Base-by-base conservation (phyloP, 2,329 filamentous ascomycete genomes). In the Scopulariopsis brevicaulis region DNA sequence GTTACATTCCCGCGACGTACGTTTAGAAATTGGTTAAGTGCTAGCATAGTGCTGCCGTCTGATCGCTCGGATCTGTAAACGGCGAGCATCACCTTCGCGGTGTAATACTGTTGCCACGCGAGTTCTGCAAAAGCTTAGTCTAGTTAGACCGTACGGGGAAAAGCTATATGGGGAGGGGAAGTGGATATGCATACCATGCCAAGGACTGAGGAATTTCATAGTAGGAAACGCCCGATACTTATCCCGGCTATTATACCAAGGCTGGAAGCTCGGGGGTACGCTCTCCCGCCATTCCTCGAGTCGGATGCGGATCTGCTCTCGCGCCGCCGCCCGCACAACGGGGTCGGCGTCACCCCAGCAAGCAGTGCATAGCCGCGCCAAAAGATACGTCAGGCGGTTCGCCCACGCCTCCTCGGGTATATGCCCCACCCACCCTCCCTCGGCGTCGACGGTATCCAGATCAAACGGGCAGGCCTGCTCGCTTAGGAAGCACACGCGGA, bases 51-150 rank as follows among this genome's bases (percentile, higher is more conserved):
- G 32, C 15, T n/a, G 24, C 25, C 34, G 12, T 53, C 22, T 4
- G 32, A 28, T 20, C 18, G 40, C 46, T 22, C 25, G n/a, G 34
- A 35, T 35, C 34, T 12, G 34, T 55, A 58, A 8, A 58, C 35
- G 15, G 35, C 57, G 34, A 55, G 25, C 35, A 58, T 54, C 14
- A 58, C 57, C 34, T 55, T 58, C 15, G 53, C 53, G 2, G 57
- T 43, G 22, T 55, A 55, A 35, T 46, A 58, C 12, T 58, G 32
- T 24, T 58, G 57, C 57, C 57, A 58, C 1, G 57, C 51, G 15
- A 58, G 12, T 25, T 54, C 57, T 58, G 6, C 12, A 20, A 8
- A 25, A 12, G 6, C 4, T 35, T 32, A n/a, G 12, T 34, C 34
- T 32, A 10, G 34, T 5, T 54, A 8, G 4, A 55, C 6, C 15